A percentile compares a stretch with the other conserved stretches of the same genome.
Evolutionary conservation across 2,329 filamentous ascomycete genomes (phyloP).

Genomic region (Fusarium sp.): DNA sequence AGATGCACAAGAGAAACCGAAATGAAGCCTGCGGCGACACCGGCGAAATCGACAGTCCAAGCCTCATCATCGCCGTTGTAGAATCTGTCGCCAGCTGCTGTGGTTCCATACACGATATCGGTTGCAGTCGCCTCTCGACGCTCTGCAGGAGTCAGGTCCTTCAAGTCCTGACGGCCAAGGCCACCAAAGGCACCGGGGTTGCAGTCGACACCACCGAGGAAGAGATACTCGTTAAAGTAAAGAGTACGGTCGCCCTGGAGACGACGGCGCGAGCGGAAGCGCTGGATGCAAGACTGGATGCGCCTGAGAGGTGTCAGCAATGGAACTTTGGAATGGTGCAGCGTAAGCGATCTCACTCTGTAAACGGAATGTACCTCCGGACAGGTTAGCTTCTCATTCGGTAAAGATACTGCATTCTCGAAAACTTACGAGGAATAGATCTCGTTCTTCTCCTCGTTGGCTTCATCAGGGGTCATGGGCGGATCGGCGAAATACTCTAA

Average conservation of each 20-base stretch:
- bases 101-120: constrained; percentile 66
- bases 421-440: constrained; percentile 74
- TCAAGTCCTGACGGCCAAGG: constrained; percentile 66
- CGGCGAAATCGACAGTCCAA: constrained; percentile 85
- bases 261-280: constrained; percentile 82
- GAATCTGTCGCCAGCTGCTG: constrained; percentile 58
- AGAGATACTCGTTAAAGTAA: constrained; percentile 84
- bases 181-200: constrained; percentile 69
- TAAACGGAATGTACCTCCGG: constrained; percentile 63
- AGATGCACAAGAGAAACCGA: constrained; percentile 68
- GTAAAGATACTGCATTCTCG: neutral
- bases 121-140: constrained; percentile 73
- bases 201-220: constrained; percentile 83
- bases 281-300: constrained; percentile 86
- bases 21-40: constrained; percentile 83
- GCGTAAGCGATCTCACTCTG: constrained; percentile 59
- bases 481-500: constrained; percentile 82
- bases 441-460: constrained; percentile 69
- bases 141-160: constrained; percentile 68
- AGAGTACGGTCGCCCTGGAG: constrained; percentile 71
- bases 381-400: constrained; percentile 32
- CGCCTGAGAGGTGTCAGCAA: constrained; percentile 64
- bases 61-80: constrained; percentile 65
- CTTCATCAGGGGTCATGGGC: constrained; percentile 79
- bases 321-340: neutral